phyloP scores from a whole-genome alignment of 2,329 filamentous ascomycete species.

The Colletotrichum godetiae region DNA sequence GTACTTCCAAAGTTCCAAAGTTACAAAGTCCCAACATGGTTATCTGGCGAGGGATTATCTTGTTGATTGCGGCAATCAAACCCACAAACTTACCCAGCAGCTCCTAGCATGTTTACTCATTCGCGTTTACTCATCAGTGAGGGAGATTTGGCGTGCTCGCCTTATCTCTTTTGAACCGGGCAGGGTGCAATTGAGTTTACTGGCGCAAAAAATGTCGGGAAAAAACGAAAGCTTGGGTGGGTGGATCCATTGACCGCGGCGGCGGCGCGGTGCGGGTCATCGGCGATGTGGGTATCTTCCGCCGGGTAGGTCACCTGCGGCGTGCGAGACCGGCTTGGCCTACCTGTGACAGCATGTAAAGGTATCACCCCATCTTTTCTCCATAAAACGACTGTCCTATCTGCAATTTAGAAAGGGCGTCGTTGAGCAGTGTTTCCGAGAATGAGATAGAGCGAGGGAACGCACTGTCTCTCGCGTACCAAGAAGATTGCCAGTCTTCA shows the following conservation, averaged over 20 bases:
- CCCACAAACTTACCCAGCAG: not conserved
- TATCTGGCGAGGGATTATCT: not conserved
- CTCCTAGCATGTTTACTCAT: not conserved
- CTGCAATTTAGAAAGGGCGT: accelerated
- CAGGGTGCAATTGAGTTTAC: not conserved
- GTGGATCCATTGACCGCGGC: not conserved
- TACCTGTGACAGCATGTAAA: not conserved
- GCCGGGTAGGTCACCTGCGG: not conserved
- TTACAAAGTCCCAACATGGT: not conserved
- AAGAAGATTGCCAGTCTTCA: not conserved
- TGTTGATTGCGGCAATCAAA: not conserved
- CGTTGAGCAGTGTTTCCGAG: too few relatives aligned
- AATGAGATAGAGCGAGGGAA: not conserved
- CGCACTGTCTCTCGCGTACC: not conserved
- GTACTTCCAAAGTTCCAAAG: too few relatives aligned
- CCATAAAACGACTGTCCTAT: too few relatives aligned
- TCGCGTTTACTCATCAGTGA: not conserved
- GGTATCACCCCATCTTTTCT: not conserved
- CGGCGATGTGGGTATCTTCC: not conserved
- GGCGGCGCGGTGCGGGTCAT: not conserved
- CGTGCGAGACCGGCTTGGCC: not conserved
- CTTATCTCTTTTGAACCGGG: not conserved
- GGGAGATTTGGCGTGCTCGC: not conserved
- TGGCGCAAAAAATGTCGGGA: not conserved
- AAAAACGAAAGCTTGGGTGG: not conserved